A percentile compares a stretch with the other conserved stretches of the same genome.
Evolutionary conservation across 257 asterid species (phyloP).

Genomic region (Ehretia macrophylla): DNA sequence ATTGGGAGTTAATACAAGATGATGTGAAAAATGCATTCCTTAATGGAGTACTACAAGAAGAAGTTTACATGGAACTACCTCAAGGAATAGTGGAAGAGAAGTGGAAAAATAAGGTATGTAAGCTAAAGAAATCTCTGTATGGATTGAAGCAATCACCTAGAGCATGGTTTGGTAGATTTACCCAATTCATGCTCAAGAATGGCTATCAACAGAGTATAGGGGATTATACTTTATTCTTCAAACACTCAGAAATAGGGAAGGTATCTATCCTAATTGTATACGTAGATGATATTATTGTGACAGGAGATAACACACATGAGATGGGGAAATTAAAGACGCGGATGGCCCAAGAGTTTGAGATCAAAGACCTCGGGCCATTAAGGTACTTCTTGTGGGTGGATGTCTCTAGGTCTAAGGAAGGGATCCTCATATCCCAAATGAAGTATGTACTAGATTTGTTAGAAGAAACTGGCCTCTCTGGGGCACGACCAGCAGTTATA

Average conservation of each 20-base stretch:
- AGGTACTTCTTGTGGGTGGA: background rate
- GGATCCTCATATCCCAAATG: background rate
- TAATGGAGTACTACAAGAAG: background rate
- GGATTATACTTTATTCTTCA: background rate
- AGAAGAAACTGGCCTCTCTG: background rate
- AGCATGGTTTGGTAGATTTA: background rate
- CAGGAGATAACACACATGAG: background rate
- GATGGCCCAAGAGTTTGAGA: background rate
- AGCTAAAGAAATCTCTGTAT: too few relatives aligned
- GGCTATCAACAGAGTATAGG: background rate
- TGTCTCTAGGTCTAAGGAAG: background rate
- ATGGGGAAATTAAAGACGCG: background rate
- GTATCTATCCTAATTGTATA: background rate
- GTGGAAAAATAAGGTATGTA: background rate
- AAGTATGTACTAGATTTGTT: background rate
- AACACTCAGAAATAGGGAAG: background rate
- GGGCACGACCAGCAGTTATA: background rate
- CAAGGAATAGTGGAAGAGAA: background rate
- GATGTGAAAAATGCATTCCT: background rate
- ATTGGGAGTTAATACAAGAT: background rate
- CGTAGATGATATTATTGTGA: background rate
- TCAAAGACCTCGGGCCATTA: background rate
- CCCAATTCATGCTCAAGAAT: background rate
- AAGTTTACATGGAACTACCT: background rate
- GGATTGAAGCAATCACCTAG: background rate